These are phyloP conservation scores for Hypoxylon trugodes DNA, from an alignment of 495 filamentous ascomycete species.

Conservation along the genomic window DNA sequence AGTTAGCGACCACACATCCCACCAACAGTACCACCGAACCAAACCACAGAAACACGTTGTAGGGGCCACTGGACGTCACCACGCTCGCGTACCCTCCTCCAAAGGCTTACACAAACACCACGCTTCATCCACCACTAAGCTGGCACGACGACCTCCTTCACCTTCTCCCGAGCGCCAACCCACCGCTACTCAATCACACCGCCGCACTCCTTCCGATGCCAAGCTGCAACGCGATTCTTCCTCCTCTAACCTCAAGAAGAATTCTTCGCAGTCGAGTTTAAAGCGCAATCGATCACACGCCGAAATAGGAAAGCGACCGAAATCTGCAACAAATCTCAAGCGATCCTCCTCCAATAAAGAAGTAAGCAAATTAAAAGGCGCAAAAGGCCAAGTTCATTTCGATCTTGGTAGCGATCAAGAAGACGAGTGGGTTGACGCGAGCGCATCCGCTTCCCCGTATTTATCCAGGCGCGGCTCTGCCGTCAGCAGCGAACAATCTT, in stretches of 20 bases:
- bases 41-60: slow-evolving; percentile 58
- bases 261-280: slow-evolving; percentile 53
- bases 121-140: slow-evolving; percentile 49
- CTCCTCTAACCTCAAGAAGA: slow-evolving; percentile 54
- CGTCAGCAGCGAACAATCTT: slow-evolving; percentile 49
- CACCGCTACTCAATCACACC: slow-evolving; percentile 47
- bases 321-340: slow-evolving; percentile 56
- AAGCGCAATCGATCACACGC: slow-evolving; percentile 60
- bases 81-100: slow-evolving; percentile 54
- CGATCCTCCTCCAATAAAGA: slow-evolving; percentile 53
- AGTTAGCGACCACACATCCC: slow-evolving; percentile 43
- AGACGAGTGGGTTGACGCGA: slow-evolving; percentile 66
- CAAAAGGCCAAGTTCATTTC: slow-evolving; percentile 58
- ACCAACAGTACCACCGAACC: slow-evolving; percentile 47
- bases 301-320: slow-evolving; percentile 57
- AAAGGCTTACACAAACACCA: slow-evolving; percentile 58
- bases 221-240: slow-evolving; percentile 48
- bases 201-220: slow-evolving; percentile 54
- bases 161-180: slow-evolving; percentile 46
- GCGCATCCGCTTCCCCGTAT: slow-evolving; percentile 62
- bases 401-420: slow-evolving; percentile 59
- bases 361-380: slow-evolving; percentile 49
- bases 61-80: slow-evolving; percentile 46
- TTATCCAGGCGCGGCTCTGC: slow-evolving; percentile 59
- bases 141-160: slow-evolving; percentile 49